Evolutionary conservation across 2,329 filamentous ascomycete species (phyloP).

Genomic region (Colletotrichum spinosum): DNA sequence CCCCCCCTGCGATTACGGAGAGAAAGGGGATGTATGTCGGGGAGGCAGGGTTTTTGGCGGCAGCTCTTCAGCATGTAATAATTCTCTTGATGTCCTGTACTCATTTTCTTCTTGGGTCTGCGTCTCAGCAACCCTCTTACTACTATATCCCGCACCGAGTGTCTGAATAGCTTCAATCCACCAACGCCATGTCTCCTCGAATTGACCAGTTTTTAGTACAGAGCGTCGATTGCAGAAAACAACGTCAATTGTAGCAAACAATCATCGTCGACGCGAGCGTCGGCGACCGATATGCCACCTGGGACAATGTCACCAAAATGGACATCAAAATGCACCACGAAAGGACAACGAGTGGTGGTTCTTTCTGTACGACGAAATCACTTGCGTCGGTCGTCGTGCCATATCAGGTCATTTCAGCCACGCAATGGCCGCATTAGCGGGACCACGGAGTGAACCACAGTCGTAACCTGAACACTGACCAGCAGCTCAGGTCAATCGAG

Average conservation of each 20-base stretch:
- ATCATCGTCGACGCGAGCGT: too few species aligned
- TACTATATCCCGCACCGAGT: slow-evolving; percentile 28
- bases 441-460: slow-evolving; percentile 11
- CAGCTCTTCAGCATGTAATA: slow-evolving; percentile 62
- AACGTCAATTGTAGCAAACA: too few species aligned
- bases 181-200: slow-evolving; percentile 19
- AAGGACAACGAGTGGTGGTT: not conserved
- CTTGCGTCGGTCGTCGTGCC: slow-evolving; percentile 22
- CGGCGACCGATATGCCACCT: too few species aligned
- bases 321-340: too few species aligned
- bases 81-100: slow-evolving; percentile 55
- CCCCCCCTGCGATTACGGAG: slow-evolving; percentile 24
- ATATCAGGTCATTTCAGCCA: slow-evolving; percentile 33
- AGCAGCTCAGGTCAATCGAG: not conserved
- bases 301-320: too few species aligned
- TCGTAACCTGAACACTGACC: slow-evolving; percentile 1
- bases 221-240: too few species aligned
- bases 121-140: slow-evolving; percentile 38
- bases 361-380: slow-evolving; percentile 15
- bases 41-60: slow-evolving; percentile 44
- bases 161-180: slow-evolving; percentile 34
- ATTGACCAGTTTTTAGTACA: not conserved
- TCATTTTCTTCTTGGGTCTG: slow-evolving; percentile 44
- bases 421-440: slow-evolving; percentile 33
- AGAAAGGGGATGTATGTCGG: slow-evolving; percentile 42